Conservation (phyloP, 805 yeast genomes). For the Brettanomyces custersianus region DNA sequence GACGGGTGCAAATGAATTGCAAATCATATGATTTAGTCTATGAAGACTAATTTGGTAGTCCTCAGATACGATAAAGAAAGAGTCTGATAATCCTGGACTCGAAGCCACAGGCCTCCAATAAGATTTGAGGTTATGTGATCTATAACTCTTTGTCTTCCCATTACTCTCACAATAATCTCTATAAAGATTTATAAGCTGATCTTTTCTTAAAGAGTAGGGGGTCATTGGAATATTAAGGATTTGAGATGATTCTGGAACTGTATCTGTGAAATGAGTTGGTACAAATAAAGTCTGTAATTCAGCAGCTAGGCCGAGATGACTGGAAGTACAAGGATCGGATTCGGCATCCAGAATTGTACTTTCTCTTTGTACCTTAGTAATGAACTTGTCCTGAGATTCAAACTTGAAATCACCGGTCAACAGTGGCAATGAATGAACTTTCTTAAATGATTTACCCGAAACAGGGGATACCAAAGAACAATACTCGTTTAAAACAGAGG, state of each 20-base stretch:
- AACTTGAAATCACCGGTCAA: slow-evolving; percentile 37
- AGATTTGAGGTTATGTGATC: slow-evolving; percentile 18
- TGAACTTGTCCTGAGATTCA: slow-evolving; percentile 22
- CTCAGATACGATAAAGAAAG: slow-evolving; percentile 36
- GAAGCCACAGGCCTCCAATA: slow-evolving; percentile 21
- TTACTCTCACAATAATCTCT: slow-evolving; percentile 21
- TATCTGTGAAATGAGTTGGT: slow-evolving; percentile 15
- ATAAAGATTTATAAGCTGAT: no score
- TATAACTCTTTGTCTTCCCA: slow-evolving; percentile 10
- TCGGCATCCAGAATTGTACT: slow-evolving; percentile 31
- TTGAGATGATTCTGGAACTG: slow-evolving; percentile 1
- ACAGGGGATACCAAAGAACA: no score
- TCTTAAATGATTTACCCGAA: no score
- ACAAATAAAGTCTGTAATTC: slow-evolving; percentile 21
- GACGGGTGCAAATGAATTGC: slow-evolving; percentile 41
- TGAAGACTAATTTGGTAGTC: slow-evolving; percentile 35
- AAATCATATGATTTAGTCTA: slow-evolving; percentile 34
- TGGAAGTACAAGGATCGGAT: slow-evolving; percentile 31
- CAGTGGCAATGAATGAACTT: slow-evolving; percentile 38
- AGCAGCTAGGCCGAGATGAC: slow-evolving; percentile 32
- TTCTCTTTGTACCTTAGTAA: slow-evolving; percentile 28
- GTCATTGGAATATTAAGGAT: slow-evolving; percentile 9
- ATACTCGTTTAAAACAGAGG: no score
- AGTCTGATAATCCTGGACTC: slow-evolving; percentile 17
- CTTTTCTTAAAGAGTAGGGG: no score